Conservation (phyloP, 148 eudicot species). For the Silene conica region DNA sequence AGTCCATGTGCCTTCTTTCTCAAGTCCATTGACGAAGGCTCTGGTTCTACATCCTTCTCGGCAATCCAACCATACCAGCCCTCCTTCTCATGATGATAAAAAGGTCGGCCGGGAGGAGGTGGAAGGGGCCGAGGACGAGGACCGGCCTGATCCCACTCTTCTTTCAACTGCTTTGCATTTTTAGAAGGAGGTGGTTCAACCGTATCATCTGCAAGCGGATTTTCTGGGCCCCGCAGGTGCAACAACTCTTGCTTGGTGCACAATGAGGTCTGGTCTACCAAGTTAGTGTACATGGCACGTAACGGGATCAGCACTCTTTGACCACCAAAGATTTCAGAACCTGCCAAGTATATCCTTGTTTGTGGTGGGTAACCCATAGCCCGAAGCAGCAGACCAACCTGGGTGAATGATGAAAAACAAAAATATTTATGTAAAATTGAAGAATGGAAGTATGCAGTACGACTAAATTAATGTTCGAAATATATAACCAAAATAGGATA, state of each 20-base stretch:
- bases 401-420: constrained; percentile 15
- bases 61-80: constrained; percentile 98
- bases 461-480: no score
- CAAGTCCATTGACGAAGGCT: constrained; percentile 46
- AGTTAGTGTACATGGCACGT: constrained; percentile 80
- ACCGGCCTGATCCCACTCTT: constrained; percentile 91
- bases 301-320: constrained; percentile 84
- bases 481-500: neutral
- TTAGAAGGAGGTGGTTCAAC: constrained; percentile 47
- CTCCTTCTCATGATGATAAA: constrained; percentile 87
- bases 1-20: constrained; percentile 76
- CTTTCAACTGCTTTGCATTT: constrained; percentile 49
- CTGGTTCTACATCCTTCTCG: constrained; percentile 81
- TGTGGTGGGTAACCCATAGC: constrained; percentile 90
- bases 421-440: neutral
- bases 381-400: constrained; percentile 94
- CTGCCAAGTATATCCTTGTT: constrained; percentile 85
- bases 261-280: constrained; percentile 84
- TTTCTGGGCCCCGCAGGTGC: constrained; percentile 66
- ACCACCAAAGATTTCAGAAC: constrained; percentile 92
- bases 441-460: neutral
- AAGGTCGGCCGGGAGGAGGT: constrained; percentile 89
- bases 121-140: constrained; percentile 98
- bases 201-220: constrained; percentile 38
- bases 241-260: constrained; percentile 71